These are phyloP conservation scores for Ustilago bromivora DNA, from an alignment of 1,284 basidiomycete species.

Conservation along the genomic window DNA sequence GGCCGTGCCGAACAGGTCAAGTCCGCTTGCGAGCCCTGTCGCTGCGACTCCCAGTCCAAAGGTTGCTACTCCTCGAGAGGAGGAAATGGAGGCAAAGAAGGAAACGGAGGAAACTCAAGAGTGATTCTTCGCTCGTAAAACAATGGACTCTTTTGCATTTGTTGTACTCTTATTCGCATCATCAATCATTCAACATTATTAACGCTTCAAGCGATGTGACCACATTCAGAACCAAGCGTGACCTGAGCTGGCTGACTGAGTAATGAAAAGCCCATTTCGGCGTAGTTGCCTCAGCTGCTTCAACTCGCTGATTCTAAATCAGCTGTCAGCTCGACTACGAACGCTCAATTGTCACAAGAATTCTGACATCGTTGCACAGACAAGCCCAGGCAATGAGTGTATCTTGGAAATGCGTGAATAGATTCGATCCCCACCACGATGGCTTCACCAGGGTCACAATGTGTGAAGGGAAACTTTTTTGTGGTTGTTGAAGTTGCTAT, in stretches of 20 bases:
- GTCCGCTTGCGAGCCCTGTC: conserved; percentile 8
- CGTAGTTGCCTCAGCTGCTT: neutral
- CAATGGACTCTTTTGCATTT: conserved; percentile 3
- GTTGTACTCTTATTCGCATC: conserved; percentile 11
- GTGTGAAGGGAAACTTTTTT: neutral
- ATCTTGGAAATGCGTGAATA: conserved; percentile 7
- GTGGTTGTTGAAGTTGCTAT: neutral
- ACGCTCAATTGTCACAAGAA: no score
- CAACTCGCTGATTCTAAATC: neutral
- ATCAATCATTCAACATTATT: conserved; percentile 2
- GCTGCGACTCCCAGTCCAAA: conserved; percentile 9
- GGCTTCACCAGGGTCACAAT: neutral
- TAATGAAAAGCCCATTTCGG: no score
- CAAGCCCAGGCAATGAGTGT: neutral
- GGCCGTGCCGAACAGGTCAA: neutral
- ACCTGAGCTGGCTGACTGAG: no score
- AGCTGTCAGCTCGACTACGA: no score
- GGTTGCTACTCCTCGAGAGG: neutral
- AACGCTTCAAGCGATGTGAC: neutral
- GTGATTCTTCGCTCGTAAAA: neutral
- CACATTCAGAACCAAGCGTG: no score
- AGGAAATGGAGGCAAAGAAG: neutral
- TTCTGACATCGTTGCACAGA: neutral
- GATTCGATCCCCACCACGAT: neutral
- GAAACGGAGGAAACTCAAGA: neutral